Percentiles rank a stretch among this genome's conserved stretches.
These are phyloP conservation scores for Lizonia empirigonia DNA, from an alignment of 2,329 filamentous ascomycete species.

Conservation along the genomic window DNA sequence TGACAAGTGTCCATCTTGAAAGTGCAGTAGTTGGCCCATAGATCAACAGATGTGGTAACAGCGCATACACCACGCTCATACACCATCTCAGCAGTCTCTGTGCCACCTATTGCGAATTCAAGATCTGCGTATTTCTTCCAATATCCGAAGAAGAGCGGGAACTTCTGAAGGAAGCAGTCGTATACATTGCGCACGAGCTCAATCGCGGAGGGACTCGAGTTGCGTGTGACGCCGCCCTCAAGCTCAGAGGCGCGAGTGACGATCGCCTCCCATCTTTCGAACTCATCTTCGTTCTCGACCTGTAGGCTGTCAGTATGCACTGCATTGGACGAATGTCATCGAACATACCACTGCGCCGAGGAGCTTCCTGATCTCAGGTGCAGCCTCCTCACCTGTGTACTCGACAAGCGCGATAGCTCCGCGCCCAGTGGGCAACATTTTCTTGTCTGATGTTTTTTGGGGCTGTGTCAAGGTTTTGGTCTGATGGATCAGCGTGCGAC, in stretches of 20 bases:
- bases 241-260: conserved; percentile 81
- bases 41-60: conserved; percentile 89
- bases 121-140: conserved; percentile 99
- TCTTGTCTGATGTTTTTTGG: conserved; percentile 5
- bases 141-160: conserved; percentile 94
- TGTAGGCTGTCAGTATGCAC: conserved; percentile 41
- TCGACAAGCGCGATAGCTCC: conserved; percentile 38
- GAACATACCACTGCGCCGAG: conserved; percentile 75
- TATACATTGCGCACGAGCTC: conserved; percentile 85
- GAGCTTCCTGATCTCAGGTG: conserved; percentile 74
- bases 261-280: conserved; percentile 93
- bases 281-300: conserved; percentile 80
- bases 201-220: conserved; percentile 93
- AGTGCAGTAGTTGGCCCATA: conserved; percentile 96
- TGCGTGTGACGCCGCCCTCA: conserved; percentile 92
- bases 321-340: neutral
- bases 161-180: conserved; percentile 91
- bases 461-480: neutral
- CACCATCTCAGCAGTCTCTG: conserved; percentile 96
- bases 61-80: conserved; percentile 95
- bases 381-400: conserved; percentile 44
- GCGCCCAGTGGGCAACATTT: conserved; percentile 40
- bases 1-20: conserved; percentile 99
- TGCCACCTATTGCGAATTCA: conserved; percentile 95
- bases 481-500: neutral